Evolutionary conservation across 164 flowering plant genomes (phyloP).

Genomic region (Aristolochia contorta): DNA sequence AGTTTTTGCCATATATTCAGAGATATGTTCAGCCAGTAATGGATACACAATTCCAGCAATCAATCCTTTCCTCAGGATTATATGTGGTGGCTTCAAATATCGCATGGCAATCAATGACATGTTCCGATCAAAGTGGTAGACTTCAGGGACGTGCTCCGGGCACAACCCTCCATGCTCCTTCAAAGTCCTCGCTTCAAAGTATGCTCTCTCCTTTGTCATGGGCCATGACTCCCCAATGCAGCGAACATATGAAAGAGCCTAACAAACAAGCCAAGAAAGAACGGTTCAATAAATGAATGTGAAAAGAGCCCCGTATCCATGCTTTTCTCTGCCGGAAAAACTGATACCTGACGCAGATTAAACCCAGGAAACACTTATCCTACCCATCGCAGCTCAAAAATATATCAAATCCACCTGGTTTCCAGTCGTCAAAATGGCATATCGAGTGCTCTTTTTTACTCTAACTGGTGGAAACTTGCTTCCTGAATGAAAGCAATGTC

Average conservation of each 20-base stretch:
- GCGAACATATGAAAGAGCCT: conserved; percentile 91
- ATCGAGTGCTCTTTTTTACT: no score
- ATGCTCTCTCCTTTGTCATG: conserved; percentile 91
- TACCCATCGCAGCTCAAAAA: no score
- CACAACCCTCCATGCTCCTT: conserved; percentile 60
- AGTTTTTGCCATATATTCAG: conserved; percentile 75
- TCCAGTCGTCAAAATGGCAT: no score
- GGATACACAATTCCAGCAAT: conserved; percentile 87
- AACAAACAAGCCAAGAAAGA: conserved; percentile 5
- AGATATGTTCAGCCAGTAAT: conserved; percentile 77
- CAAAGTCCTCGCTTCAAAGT: conserved; percentile 68
- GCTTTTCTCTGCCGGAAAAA: no score
- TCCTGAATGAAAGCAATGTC: no score
- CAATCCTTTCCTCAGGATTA: conserved; percentile 81
- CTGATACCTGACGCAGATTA: no score
- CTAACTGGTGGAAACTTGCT: no score
- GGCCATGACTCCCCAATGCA: conserved; percentile 98
- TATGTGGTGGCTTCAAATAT: conserved; percentile 93
- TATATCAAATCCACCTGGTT: no score
- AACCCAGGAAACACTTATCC: no score
- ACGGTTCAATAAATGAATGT: neutral
- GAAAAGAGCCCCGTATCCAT: neutral
- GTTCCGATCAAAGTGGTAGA: conserved; percentile 79
- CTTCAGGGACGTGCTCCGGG: conserved; percentile 87
- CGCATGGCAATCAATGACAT: conserved; percentile 94